A percentile compares a stretch with the other conserved stretches of the same genome.
Conservation (phyloP, 352 stramenopile species). For the Peronospora belbahrii region DNA sequence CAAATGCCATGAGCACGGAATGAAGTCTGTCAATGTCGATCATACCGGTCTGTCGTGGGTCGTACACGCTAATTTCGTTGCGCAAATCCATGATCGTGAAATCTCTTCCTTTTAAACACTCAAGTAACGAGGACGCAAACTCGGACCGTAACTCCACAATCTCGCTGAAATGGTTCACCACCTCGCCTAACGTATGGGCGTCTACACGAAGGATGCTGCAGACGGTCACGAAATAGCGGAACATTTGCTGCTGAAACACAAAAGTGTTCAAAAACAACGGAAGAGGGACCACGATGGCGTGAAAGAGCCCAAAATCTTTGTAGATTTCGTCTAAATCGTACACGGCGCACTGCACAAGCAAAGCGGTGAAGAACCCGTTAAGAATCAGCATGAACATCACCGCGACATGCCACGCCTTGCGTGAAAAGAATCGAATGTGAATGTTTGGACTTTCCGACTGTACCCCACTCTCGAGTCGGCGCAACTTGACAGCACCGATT, state of each 20-base stretch:
- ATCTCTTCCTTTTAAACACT: slow-evolving; percentile 11
- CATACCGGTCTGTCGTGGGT: slow-evolving; percentile 20
- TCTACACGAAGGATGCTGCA: slow-evolving; percentile 43
- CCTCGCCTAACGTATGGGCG: slow-evolving; percentile 34
- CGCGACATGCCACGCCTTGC: slow-evolving; percentile 45
- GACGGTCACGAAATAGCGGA: slow-evolving; percentile 46
- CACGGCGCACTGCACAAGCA: slow-evolving; percentile 49
- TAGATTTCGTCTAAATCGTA: slow-evolving; percentile 33
- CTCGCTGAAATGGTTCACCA: slow-evolving; percentile 46
- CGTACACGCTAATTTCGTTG: slow-evolving; percentile 13
- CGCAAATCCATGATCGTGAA: slow-evolving; percentile 25
- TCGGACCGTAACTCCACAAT: slow-evolving; percentile 39
- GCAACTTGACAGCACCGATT: not conserved
- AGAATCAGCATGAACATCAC: slow-evolving; percentile 47
- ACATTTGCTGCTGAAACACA: slow-evolving; percentile 41
- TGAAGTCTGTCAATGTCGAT: slow-evolving; percentile 37
- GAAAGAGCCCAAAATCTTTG: slow-evolving; percentile 20
- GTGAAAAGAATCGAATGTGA: slow-evolving; percentile 37
- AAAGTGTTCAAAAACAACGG: slow-evolving; percentile 39
- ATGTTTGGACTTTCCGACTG: slow-evolving; percentile 6
- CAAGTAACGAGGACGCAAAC: slow-evolving; percentile 27
- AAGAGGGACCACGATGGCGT: slow-evolving; percentile 27
- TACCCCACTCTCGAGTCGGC: slow-evolving; percentile 1
- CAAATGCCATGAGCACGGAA: slow-evolving; percentile 25
- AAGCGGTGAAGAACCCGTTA: slow-evolving; percentile 50